Evolutionary conservation across 768 basidiomycete species (phyloP).

Genomic region (Boletus eberwhitei): DNA sequence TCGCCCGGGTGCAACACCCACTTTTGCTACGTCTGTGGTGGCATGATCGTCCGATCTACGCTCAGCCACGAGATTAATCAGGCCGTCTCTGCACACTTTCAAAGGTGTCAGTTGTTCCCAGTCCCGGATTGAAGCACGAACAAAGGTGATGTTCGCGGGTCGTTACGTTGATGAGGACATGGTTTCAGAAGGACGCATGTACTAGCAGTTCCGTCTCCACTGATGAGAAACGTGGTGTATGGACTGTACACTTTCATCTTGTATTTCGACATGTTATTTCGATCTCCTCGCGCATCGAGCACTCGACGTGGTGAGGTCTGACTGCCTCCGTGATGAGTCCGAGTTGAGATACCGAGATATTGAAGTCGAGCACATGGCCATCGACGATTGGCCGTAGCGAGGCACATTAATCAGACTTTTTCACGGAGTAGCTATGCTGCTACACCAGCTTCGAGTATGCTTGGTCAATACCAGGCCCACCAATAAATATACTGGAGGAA

Average conservation of each 20-base stretch:
- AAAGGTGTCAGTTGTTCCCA: constrained; percentile 35
- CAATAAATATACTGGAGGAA: no score
- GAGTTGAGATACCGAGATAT: no score
- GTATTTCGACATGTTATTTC: background rate
- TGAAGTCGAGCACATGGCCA: no score
- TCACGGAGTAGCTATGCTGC: no score
- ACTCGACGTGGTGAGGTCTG: no score
- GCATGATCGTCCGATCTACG: constrained; percentile 41
- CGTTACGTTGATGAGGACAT: background rate
- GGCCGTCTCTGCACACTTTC: constrained; percentile 34
- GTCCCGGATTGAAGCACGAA: constrained; percentile 12
- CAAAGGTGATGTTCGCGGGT: background rate
- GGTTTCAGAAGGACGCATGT: background rate
- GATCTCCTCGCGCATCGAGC: background rate
- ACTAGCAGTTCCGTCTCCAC: background rate
- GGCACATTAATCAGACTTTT: no score
- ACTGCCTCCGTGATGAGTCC: no score
- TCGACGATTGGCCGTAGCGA: no score
- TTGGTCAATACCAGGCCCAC: no score
- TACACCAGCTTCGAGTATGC: no score
- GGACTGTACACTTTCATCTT: background rate
- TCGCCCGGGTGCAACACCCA: constrained; percentile 59
- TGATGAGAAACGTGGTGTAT: background rate
- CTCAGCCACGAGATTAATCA: constrained; percentile 28
- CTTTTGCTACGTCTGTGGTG: constrained; percentile 54